Percentiles rank a stretch among this genome's conserved stretches.
phyloP scores from a whole-genome alignment of 1,284 basidiomycete genomes.

The Microbotryomycetes sp. region DNA sequence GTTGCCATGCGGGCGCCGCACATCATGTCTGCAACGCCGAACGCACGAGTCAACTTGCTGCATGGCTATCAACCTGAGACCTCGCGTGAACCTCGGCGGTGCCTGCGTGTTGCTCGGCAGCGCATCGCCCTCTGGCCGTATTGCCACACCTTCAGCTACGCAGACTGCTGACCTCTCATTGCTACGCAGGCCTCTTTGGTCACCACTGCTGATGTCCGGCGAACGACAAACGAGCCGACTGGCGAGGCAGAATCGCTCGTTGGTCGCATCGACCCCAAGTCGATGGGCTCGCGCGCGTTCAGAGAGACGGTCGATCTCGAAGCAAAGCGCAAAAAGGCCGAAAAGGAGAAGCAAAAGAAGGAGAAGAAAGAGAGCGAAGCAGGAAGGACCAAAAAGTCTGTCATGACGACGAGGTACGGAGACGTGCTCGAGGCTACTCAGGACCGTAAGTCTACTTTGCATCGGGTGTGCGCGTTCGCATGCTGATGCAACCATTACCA shows the following conservation, averaged over 20 bases:
- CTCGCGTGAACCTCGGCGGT: no score
- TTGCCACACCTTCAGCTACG: neutral
- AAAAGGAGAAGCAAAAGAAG: slow-evolving; percentile 21
- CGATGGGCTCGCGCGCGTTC: slow-evolving; percentile 89
- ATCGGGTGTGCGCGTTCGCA: neutral
- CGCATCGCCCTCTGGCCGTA: neutral
- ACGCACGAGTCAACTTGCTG: neutral
- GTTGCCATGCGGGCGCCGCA: neutral
- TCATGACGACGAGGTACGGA: slow-evolving; percentile 49
- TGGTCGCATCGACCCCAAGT: slow-evolving; percentile 78
- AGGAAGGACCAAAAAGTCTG: neutral
- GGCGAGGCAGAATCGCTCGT: slow-evolving; percentile 88
- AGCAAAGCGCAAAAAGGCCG: slow-evolving; percentile 64
- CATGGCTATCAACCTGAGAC: neutral
- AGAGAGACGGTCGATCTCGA: slow-evolving; percentile 81
- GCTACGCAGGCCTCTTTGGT: slow-evolving; percentile 33
- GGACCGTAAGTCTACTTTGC: slow-evolving; percentile 43
- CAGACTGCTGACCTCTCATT: neutral
- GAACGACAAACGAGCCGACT: slow-evolving; percentile 82
- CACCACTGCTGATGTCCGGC: slow-evolving; percentile 35
- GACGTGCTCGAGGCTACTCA: slow-evolving; percentile 90
- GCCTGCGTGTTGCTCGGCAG: no score
- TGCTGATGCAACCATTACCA: neutral
- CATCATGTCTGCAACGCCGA: neutral
- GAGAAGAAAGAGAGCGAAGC: neutral